A percentile compares a stretch with the other conserved stretches of the same genome.
These are phyloP conservation scores for Ogataea nonfermentans DNA, from an alignment of 805 yeast species.

Conservation along the genomic window DNA sequence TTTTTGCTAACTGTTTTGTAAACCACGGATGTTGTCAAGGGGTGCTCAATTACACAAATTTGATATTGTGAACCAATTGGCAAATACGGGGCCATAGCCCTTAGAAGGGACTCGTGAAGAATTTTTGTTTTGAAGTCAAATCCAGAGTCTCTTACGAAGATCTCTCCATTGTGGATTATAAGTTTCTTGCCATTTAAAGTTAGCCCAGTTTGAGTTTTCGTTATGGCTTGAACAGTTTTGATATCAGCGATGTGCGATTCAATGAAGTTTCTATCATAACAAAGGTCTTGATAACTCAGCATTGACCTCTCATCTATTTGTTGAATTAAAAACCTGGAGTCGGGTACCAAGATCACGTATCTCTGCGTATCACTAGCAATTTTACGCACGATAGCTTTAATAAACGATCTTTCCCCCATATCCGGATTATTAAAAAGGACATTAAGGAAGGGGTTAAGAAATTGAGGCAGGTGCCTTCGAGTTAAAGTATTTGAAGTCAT, in stretches of 20 bases:
- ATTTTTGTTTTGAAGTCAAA: constrained; percentile 44
- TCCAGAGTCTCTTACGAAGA: constrained; percentile 58
- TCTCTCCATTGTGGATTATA: constrained; percentile 49
- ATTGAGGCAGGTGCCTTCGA: constrained; percentile 42
- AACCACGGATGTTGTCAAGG: constrained; percentile 42
- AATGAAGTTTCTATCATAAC: constrained; percentile 59
- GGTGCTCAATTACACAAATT: constrained; percentile 57
- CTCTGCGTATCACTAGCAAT: constrained; percentile 45
- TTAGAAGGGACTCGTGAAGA: constrained; percentile 44
- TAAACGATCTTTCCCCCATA: constrained; percentile 43
- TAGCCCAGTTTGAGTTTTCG: constrained; percentile 35
- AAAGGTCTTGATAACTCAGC: constrained; percentile 42
- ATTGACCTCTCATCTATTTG: constrained; percentile 37
- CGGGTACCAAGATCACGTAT: constrained; percentile 66
- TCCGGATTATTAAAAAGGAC: constrained; percentile 64
- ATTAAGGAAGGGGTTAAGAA: constrained; percentile 63
- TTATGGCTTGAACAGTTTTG: constrained; percentile 26
- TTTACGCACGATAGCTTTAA: constrained; percentile 43
- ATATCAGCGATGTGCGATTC: constrained; percentile 52
- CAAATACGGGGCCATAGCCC: constrained; percentile 57
- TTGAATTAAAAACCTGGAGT: constrained; percentile 43
- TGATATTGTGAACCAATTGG: constrained; percentile 56
- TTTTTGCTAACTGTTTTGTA: too few relatives aligned
- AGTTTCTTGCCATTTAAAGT: constrained; percentile 59
- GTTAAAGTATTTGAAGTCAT: constrained; percentile 1